These are phyloP conservation scores for Puccinia horiana DNA, from an alignment of 1,284 basidiomycete genomes.

Conservation along the genomic window DNA sequence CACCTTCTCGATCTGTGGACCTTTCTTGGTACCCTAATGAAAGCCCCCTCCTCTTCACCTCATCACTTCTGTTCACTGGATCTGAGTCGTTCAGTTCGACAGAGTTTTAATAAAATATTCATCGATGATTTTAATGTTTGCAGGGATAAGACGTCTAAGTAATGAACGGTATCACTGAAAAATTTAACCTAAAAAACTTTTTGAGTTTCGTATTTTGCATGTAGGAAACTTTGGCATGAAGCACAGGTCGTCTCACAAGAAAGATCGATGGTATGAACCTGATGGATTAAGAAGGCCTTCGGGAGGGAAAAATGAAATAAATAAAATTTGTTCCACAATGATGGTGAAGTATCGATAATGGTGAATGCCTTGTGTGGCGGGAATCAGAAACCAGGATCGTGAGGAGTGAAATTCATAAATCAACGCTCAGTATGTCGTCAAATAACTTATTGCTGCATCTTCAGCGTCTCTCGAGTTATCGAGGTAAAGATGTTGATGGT, in stretches of 20 bases:
- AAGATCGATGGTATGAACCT: background rate
- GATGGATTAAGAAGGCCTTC: background rate
- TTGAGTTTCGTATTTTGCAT: too few relatives aligned
- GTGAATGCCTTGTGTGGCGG: background rate
- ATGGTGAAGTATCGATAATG: background rate
- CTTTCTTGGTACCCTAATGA: too few relatives aligned
- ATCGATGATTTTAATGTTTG: too few relatives aligned
- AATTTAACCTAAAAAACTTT: background rate
- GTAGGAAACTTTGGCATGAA: background rate
- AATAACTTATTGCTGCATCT: background rate
- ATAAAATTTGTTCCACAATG: background rate
- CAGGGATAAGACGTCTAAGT: background rate
- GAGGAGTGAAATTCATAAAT: background rate
- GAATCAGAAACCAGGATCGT: background rate
- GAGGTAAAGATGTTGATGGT: background rate
- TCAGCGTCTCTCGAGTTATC: background rate
- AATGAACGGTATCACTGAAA: background rate
- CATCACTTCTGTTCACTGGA: too few relatives aligned
- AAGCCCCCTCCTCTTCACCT: too few relatives aligned
- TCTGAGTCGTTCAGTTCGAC: too few relatives aligned
- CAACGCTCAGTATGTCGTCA: background rate
- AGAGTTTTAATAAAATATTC: too few relatives aligned
- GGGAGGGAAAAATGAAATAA: background rate
- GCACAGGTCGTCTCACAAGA: too few relatives aligned
- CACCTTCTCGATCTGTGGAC: too few relatives aligned